phyloP scores from a whole-genome alignment of 2,329 filamentous ascomycete species.

The Ophiosphaerella narmari region DNA sequence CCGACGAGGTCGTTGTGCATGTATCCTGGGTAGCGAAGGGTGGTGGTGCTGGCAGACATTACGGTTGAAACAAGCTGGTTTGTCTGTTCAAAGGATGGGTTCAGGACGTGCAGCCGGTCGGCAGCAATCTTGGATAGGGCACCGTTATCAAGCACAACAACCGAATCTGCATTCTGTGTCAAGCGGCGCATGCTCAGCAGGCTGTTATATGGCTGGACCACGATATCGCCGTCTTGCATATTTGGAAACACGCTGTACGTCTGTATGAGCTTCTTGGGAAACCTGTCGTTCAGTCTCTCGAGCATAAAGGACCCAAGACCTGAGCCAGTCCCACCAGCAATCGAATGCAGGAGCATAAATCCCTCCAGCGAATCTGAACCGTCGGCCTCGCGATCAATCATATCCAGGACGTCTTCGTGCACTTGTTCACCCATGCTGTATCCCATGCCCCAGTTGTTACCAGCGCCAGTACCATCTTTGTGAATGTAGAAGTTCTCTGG shows the following conservation, averaged over 20 bases:
- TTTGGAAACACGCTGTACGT: slow-evolving; percentile 99
- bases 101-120: slow-evolving; percentile 90
- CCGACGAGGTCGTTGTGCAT: slow-evolving; percentile 99
- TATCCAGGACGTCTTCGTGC: slow-evolving; percentile 97
- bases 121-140: slow-evolving; percentile 92
- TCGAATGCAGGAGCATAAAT: slow-evolving; percentile 98
- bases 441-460: slow-evolving; percentile 97
- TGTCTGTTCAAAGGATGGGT: slow-evolving; percentile 95
- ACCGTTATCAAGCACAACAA: slow-evolving; percentile 95
- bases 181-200: slow-evolving; percentile 86
- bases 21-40: slow-evolving; percentile 94
- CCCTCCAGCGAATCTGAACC: slow-evolving; percentile 97
- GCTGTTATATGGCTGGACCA: slow-evolving; percentile 98
- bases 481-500: slow-evolving; percentile 98
- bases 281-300: slow-evolving; percentile 93
- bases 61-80: slow-evolving; percentile 95
- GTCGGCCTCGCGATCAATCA: slow-evolving; percentile 98
- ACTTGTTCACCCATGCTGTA: slow-evolving; percentile 91
- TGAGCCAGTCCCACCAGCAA: slow-evolving; percentile 94
- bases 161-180: slow-evolving; percentile 95
- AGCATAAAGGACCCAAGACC: slow-evolving; percentile 94
- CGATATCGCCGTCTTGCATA: slow-evolving; percentile 86
- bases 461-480: slow-evolving; percentile 89
- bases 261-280: slow-evolving; percentile 98
- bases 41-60: slow-evolving; percentile 98